phyloP scores from a whole-genome alignment of 2,329 filamentous ascomycete species.

The Exophiala spinifera region DNA sequence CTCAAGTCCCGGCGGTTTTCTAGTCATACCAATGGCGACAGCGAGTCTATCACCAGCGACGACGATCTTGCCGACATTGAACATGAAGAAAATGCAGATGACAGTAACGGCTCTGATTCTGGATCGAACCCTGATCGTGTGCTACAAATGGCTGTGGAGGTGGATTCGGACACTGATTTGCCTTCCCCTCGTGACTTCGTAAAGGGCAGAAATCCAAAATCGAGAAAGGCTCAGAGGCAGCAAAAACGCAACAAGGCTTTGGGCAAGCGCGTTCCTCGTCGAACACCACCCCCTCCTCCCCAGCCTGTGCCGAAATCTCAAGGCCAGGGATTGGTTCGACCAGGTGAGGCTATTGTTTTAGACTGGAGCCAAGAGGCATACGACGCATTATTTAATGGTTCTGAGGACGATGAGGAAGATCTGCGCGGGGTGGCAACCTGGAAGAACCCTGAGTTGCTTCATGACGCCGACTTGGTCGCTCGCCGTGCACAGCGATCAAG shows the following conservation, averaged over 20 bases:
- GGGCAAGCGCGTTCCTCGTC: slow-evolving; percentile 19
- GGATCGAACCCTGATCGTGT: slow-evolving; percentile 19
- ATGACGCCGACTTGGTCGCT: slow-evolving; percentile 62
- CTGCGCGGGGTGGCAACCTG: slow-evolving; percentile 61
- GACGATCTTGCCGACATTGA: slow-evolving; percentile 33
- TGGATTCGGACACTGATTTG: slow-evolving; percentile 32
- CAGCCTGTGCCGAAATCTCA: slow-evolving; percentile 19
- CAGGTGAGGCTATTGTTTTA: slow-evolving; percentile 80
- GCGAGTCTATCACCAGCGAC: slow-evolving; percentile 33
- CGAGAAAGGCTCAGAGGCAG: slow-evolving; percentile 34
- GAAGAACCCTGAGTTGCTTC: slow-evolving; percentile 48
- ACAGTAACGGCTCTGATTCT: slow-evolving; percentile 23
- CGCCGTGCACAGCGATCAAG: slow-evolving; percentile 61
- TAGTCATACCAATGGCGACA: slow-evolving; percentile 24
- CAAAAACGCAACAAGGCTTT: slow-evolving; percentile 37
- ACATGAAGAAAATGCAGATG: slow-evolving; percentile 15
- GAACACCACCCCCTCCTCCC: slow-evolving; percentile 18
- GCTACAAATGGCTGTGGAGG: slow-evolving; percentile 24
- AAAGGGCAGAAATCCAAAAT: slow-evolving; percentile 20
- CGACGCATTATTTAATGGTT: slow-evolving; percentile 63
- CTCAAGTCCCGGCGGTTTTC: slow-evolving; percentile 30
- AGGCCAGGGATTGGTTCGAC: slow-evolving; percentile 61
- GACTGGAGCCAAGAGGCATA: slow-evolving; percentile 76
- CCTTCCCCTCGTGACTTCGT: slow-evolving; percentile 25
- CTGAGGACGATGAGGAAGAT: slow-evolving; percentile 44